Evolutionary conservation across 73 alveolate species (phyloP).

Genomic region (Paraurostyla sp.): DNA sequence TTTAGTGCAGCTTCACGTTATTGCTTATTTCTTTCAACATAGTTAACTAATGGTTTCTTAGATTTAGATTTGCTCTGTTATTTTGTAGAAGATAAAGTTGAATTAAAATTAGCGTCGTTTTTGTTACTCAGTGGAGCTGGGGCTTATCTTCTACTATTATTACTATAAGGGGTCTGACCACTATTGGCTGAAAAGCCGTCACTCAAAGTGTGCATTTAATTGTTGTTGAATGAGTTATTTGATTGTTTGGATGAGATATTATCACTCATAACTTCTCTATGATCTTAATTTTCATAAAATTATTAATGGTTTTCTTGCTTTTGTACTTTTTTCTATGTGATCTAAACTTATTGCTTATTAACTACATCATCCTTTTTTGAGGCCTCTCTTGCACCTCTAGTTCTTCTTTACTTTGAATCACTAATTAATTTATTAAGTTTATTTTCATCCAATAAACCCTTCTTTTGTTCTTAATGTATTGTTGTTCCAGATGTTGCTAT

Average conservation of each 20-base stretch:
- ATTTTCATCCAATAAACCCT: neutral
- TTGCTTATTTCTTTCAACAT: neutral
- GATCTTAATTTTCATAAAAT: too few relatives aligned
- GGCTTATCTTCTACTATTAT: neutral
- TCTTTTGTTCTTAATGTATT: neutral
- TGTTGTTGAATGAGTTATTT: neutral
- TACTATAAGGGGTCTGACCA: neutral
- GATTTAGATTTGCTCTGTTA: neutral
- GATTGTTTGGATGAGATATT: neutral
- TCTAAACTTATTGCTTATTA: neutral
- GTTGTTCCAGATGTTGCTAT: too few relatives aligned
- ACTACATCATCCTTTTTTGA: too few relatives aligned
- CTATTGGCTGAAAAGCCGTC: neutral
- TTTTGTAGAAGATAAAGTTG: neutral
- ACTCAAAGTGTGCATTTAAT: neutral
- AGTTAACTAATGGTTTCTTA: neutral
- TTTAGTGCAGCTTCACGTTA: too few relatives aligned
- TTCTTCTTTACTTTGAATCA: conserved; percentile 3
- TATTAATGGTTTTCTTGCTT: too few relatives aligned
- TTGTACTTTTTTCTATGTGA: neutral
- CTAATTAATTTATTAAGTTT: neutral
- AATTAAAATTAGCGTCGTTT: neutral
- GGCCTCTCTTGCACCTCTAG: conserved; percentile 9
- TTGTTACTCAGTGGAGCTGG: too few relatives aligned
- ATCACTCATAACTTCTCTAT: too few relatives aligned